phyloP scores from a whole-genome alignment of 1,284 basidiomycete genomes.

The Somion occarium region DNA sequence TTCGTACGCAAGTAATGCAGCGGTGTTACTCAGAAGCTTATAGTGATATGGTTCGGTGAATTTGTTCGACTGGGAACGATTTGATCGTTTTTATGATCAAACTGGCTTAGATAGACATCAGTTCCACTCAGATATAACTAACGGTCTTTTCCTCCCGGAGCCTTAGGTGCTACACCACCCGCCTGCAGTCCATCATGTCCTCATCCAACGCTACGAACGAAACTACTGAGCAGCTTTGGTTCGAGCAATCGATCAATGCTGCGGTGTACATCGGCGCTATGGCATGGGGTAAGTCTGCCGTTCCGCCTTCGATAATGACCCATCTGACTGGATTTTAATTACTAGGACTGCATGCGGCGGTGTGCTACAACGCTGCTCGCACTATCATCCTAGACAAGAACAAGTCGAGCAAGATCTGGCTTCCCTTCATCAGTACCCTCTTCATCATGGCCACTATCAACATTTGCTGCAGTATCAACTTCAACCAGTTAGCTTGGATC shows the following conservation, averaged over 20 bases:
- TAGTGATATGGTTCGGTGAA: too few species aligned
- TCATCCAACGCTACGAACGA: not conserved
- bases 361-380: conserved; percentile 4
- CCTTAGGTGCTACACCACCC: not conserved
- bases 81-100: too few species aligned
- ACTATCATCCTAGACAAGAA: not conserved
- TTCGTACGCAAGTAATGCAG: too few species aligned
- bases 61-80: too few species aligned
- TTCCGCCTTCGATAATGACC: too few species aligned
- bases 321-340: too few species aligned
- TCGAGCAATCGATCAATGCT: conserved; percentile 11
- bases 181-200: not conserved
- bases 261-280: conserved; percentile 13
- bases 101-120: not conserved
- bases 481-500: conserved; percentile 26
- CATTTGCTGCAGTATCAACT: conserved; percentile 10
- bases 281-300: conserved; percentile 7
- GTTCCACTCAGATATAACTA: not conserved
- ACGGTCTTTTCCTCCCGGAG: not conserved
- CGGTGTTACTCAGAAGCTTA: too few species aligned
- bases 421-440: conserved; percentile 4
- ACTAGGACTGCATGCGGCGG: conserved; percentile 8
- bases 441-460: conserved; percentile 8
- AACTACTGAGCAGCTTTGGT: conserved; percentile 3
- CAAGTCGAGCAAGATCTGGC: conserved; percentile 2